A percentile compares a stretch with the other conserved stretches of the same genome.
Conservation (phyloP, 1,284 basidiomycete species). For the Phenoliferia sp. region DNA sequence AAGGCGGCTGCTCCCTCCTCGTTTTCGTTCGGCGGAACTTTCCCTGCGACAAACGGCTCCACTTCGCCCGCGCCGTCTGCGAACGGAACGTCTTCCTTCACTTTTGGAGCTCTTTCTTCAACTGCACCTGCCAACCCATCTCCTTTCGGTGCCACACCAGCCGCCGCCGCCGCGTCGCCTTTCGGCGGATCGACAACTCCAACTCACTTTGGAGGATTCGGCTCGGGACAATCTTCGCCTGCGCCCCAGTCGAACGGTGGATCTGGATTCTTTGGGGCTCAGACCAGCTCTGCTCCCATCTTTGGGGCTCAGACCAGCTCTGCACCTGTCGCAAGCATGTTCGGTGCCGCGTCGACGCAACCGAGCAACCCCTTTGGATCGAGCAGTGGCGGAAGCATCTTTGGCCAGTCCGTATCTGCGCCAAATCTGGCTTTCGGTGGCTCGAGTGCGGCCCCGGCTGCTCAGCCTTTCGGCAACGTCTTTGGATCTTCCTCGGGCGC, state of each 20-base stretch:
- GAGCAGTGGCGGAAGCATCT: background rate
- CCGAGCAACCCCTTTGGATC: background rate
- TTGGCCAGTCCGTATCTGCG: background rate
- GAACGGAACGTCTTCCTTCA: constrained; percentile 2
- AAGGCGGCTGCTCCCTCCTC: background rate
- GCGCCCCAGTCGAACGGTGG: background rate
- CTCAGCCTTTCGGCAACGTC: too few species aligned
- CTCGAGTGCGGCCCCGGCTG: too few species aligned
- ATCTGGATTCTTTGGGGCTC: background rate
- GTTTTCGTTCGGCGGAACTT: background rate
- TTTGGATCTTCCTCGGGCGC: too few species aligned
- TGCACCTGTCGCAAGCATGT: background rate
- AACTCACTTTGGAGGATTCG: background rate
- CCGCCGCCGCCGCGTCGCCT: background rate
- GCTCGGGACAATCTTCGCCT: background rate
- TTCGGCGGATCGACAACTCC: background rate
- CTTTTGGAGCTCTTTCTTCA: constrained; percentile 1
- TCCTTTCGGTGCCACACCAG: constrained; percentile 1
- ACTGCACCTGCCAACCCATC: background rate
- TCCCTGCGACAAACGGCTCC: background rate
- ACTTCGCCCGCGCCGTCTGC: background rate
- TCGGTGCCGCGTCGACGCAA: too few species aligned
- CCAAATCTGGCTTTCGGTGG: too few species aligned
- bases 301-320: background rate
- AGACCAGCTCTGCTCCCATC: background rate